These are phyloP conservation scores for Crithidia bombi DNA, from an alignment of 208 protist genomes.

Conservation along the genomic window DNA sequence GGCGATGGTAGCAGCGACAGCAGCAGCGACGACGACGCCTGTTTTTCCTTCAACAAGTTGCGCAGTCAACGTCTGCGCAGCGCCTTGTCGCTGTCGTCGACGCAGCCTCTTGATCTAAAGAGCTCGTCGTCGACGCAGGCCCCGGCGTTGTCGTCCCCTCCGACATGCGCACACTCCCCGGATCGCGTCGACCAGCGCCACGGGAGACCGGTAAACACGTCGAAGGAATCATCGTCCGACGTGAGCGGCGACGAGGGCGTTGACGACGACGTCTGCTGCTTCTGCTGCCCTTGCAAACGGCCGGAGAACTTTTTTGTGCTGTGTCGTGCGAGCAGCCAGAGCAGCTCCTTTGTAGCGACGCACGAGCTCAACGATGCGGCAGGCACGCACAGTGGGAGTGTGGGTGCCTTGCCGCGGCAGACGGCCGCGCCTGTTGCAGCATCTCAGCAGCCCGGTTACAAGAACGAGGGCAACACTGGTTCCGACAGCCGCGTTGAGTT, in stretches of 20 bases:
- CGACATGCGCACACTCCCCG: background rate
- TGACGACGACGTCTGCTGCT: constrained; percentile 38
- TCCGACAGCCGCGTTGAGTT: constrained; percentile 12
- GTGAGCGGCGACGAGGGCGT: constrained; percentile 10
- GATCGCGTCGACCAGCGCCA: background rate
- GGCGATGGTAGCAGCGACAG: constrained; percentile 5
- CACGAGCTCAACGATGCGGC: background rate
- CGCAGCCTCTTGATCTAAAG: constrained; percentile 6
- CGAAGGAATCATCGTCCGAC: constrained; percentile 1
- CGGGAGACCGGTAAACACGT: background rate
- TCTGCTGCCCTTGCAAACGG: constrained; percentile 54
- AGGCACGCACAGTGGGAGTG: too few relatives aligned
- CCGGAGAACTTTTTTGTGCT: constrained; percentile 49
- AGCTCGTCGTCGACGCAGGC: background rate
- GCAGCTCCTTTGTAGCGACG: background rate
- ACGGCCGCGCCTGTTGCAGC: background rate
- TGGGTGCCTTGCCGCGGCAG: too few relatives aligned
- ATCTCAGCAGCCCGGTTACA: background rate
- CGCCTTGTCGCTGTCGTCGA: background rate
- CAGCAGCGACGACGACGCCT: constrained; percentile 32
- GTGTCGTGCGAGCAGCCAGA: constrained; percentile 12
- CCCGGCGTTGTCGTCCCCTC: background rate
- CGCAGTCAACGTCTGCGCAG: constrained; percentile 16
- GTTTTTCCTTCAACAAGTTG: constrained; percentile 31
- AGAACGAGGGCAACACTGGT: background rate